Evolutionary conservation across 257 asterid genomes (phyloP).

Genomic region (Rhazya stricta): DNA sequence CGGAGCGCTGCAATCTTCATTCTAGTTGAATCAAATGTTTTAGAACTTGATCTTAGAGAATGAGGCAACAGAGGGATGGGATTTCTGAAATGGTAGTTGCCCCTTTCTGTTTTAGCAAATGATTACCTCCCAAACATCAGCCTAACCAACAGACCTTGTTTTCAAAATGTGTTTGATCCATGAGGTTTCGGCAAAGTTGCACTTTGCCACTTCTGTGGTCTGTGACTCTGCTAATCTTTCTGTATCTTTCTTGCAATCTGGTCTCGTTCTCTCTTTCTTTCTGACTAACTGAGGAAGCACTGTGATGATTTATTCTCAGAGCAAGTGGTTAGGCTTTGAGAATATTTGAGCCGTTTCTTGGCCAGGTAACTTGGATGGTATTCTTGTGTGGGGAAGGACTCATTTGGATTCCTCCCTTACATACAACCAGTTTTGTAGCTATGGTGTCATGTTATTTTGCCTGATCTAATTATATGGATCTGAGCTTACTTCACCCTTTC

Average conservation of each 20-base stretch:
- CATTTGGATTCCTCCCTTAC: not conserved
- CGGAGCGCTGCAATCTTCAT: too few relatives aligned
- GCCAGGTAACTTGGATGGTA: not conserved
- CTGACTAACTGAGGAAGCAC: not conserved
- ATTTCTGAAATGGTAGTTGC: not conserved
- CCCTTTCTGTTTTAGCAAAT: not conserved
- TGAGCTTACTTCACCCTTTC: too few relatives aligned
- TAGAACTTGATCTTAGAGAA: not conserved
- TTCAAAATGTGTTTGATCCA: not conserved
- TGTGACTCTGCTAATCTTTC: not conserved
- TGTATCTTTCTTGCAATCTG: not conserved
- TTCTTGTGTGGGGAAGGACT: not conserved
- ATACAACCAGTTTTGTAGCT: not conserved
- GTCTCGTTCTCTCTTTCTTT: not conserved
- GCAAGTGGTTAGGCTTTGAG: not conserved
- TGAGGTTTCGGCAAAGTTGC: too few relatives aligned
- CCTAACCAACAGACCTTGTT: not conserved
- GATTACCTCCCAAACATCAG: not conserved
- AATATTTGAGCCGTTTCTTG: not conserved
- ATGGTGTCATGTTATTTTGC: not conserved
- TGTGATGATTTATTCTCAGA: not conserved
- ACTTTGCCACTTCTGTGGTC: too few relatives aligned
- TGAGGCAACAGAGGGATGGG: not conserved
- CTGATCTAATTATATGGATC: not conserved
- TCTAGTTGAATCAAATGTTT: too few relatives aligned